Evolutionary conservation across 2,329 filamentous ascomycete genomes (phyloP).

Genomic region (Xylaria sp.): DNA sequence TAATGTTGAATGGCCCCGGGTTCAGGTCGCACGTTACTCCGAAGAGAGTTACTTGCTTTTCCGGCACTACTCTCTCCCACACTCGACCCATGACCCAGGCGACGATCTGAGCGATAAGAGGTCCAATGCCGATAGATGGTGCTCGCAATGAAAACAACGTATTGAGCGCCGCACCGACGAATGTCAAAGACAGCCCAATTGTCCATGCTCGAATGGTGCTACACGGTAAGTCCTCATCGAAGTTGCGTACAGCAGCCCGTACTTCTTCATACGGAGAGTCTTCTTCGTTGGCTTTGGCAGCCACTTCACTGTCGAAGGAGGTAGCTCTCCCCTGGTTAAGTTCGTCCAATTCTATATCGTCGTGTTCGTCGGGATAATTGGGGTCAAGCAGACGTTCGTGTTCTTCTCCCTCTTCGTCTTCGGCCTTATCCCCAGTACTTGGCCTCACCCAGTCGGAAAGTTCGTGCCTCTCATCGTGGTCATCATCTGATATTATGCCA

Average conservation of each 20-base stretch:
- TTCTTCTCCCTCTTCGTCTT: slow-evolving; percentile 61
- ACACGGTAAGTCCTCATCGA: slow-evolving; percentile 72
- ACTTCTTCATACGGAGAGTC: slow-evolving; percentile 76
- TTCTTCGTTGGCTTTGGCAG: slow-evolving; percentile 55
- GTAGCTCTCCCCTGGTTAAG: slow-evolving; percentile 39
- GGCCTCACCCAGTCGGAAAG: slow-evolving; percentile 49
- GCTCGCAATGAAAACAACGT: slow-evolving; percentile 72
- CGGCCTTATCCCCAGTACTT: slow-evolving; percentile 50
- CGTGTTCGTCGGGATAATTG: slow-evolving; percentile 60
- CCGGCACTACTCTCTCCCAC: slow-evolving; percentile 68
- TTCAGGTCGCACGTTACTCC: slow-evolving; percentile 69
- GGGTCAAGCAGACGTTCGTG: slow-evolving; percentile 68
- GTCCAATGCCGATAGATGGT: slow-evolving; percentile 69
- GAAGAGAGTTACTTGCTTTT: slow-evolving; percentile 61
- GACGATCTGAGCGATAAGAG: slow-evolving; percentile 71
- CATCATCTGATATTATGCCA: not conserved
- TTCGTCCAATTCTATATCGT: slow-evolving; percentile 51
- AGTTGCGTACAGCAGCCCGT: slow-evolving; percentile 71
- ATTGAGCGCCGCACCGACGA: slow-evolving; percentile 69
- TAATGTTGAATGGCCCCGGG: slow-evolving; percentile 75
- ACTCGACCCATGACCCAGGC: slow-evolving; percentile 71
- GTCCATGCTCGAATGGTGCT: slow-evolving; percentile 74
- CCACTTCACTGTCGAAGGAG: slow-evolving; percentile 46
- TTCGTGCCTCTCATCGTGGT: slow-evolving; percentile 26
- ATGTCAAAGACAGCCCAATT: slow-evolving; percentile 67